These are phyloP conservation scores for Mucor sp. DNA, from an alignment of 371 early-diverging fungal genomes.

Conservation along the genomic window DNA sequence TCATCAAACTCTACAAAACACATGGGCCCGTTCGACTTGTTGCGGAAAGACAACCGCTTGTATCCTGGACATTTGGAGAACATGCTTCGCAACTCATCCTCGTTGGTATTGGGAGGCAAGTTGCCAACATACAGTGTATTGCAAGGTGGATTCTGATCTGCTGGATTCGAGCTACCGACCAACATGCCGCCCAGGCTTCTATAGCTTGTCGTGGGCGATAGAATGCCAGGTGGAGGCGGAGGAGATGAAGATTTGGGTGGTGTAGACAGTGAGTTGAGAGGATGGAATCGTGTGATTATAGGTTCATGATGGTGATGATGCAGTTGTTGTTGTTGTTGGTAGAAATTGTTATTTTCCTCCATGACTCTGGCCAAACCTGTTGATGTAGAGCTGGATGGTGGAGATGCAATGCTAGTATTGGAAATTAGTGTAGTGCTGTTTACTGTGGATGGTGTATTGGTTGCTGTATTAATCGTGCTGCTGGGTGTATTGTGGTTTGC, in stretches of 20 bases:
- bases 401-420: slow-evolving; percentile 15
- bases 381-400: slow-evolving; percentile 13
- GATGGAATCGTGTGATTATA: slow-evolving; percentile 16
- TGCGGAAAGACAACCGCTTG: slow-evolving; percentile 80
- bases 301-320: slow-evolving; percentile 17
- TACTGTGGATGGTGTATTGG: neutral
- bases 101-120: slow-evolving; percentile 75
- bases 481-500: neutral
- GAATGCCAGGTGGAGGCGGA: slow-evolving; percentile 34
- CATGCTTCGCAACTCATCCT: slow-evolving; percentile 78
- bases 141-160: slow-evolving; percentile 93
- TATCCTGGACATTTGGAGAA: slow-evolving; percentile 80
- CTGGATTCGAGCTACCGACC: slow-evolving; percentile 53
- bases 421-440: neutral
- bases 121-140: slow-evolving; percentile 93
- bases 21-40: slow-evolving; percentile 85
- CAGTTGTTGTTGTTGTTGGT: slow-evolving; percentile 7
- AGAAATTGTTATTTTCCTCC: slow-evolving; percentile 18
- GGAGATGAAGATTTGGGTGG: slow-evolving; percentile 29
- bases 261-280: slow-evolving; percentile 35
- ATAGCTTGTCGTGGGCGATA: slow-evolving; percentile 23
- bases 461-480: neutral
- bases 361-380: slow-evolving; percentile 25
- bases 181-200: slow-evolving; percentile 26
- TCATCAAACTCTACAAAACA: slow-evolving; percentile 91